Evolutionary conservation across 768 basidiomycete genomes (phyloP), one percentile per base, ranked within the genome.

Genomic region (Kwoniella shandongensis): DNA sequence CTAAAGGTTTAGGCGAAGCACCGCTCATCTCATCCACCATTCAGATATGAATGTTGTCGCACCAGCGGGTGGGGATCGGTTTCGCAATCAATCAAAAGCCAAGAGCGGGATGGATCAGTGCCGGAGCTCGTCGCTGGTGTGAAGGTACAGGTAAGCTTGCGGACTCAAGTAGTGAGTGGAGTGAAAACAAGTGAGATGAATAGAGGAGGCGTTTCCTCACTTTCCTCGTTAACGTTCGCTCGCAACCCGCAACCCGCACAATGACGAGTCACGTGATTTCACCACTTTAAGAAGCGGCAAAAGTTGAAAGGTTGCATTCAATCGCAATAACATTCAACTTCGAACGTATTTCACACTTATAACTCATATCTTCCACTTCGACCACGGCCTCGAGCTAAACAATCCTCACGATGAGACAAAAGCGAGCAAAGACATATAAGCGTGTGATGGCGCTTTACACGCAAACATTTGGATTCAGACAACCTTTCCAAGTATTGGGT

Each of bases 401-500:
- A 18, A 15, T 10, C 41, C 40, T 26, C 51, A 70, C 48, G 25
- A 99, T 99, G 96, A 82, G 92, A 53, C 91, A 96, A 79, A 96
- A 90, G 79, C 83, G 96, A 74, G 91, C 92, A 25, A 99, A 99
- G 78, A 84, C 86, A 0, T 97, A 97, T 78, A 84, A 87, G 64
- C 91, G 91, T 74, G 87, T 94, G 51, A 98, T 99, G 93, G 82
- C 85, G 15, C 79, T 93, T 46, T 97, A 97, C 74, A 83, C 82
- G 59, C 83, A 87, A 75, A 82, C 86, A 1, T 97, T 97, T 76
- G 88, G 88, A 5, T 98, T 97, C 76, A 80, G 91, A 42, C 85
- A 91, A 68, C 94, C 96, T 0, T 98, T 91, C 75, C 96, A 98
- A 80, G 82, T 94, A 6, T 82, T 98, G 23, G 83, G 92, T 91